Evolutionary conservation across 257 asterid genomes (phyloP), one percentile per base, ranked within the genome.

Genomic region (Nicotiana knightiana): DNA sequence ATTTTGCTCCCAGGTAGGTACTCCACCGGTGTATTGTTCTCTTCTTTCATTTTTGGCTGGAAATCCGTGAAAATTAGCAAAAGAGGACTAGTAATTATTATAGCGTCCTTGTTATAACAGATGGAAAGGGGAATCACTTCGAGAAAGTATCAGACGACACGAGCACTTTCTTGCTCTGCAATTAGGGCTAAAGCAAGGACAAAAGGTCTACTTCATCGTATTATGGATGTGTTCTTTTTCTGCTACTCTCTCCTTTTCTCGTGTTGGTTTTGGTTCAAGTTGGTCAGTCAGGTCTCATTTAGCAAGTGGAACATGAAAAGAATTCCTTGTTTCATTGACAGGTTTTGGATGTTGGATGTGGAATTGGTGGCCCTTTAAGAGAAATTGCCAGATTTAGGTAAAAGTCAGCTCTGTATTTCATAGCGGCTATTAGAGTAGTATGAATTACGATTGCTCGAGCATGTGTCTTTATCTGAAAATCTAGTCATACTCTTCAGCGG

Each of bases 91-190:
- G 32, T 43, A 28, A 28, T 58, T 70, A 35, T 33, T 1, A 24
- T 63, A 13, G 24, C 67, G 10, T 77, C 67, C 51, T 77, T 33
- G 39, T 46, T 48, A 13, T 26, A 15, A 43, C 71, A 81, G 84
- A 81, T 70, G 84, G 84, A 67, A 81, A 81, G 84, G 63, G 15
- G 84, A 81, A 59, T 70, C 84, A 33, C 84, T 81, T 58, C 71
- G 84, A 43, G 71, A 81, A 62, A 81, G 84, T 77, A 81, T 81
- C 17, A 81, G 59, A 59, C 67, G 80, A 7, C 80, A 81, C 30
- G 84, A 81, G 10, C 84, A 81, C 70, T 81, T 81, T 71, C 46
- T 81, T 68, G 81, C 84, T 58, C 33, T 81, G 21, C 84, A 70
- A 59, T 71, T 81, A 68, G 84, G 84, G 2, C 21, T 81, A 59